phyloP scores from a whole-genome alignment of 2,329 filamentous ascomycete genomes.

The Leptosphaerulina australis region DNA sequence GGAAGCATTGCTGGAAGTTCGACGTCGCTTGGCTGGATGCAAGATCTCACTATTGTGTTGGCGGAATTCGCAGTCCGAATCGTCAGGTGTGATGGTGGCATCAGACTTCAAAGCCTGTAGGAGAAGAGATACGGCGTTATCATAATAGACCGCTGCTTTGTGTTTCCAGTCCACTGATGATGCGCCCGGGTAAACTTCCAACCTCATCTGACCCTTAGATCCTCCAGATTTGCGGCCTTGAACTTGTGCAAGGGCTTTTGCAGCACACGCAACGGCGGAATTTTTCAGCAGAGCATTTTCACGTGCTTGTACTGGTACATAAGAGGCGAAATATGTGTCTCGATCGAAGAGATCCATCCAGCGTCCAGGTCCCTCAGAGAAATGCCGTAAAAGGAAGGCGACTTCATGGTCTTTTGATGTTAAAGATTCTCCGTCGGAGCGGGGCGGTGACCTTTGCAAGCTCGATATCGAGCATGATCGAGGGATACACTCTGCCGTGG shows the following conservation, averaged over 20 bases:
- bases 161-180: conserved; percentile 62
- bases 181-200: conserved; percentile 59
- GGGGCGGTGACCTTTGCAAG: conserved; percentile 33
- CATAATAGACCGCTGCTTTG: conserved; percentile 66
- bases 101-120: conserved; percentile 46
- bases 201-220: conserved; percentile 55
- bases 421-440: conserved; percentile 28
- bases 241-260: conserved; percentile 65
- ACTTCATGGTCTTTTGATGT: conserved; percentile 59
- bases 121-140: conserved; percentile 60
- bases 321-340: conserved; percentile 64
- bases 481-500: conserved; percentile 32
- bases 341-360: conserved; percentile 65
- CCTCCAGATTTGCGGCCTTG: conserved; percentile 59
- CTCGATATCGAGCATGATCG: conserved; percentile 35
- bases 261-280: conserved; percentile 66
- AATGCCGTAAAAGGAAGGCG: conserved; percentile 65
- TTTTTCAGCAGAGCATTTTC: conserved; percentile 58
- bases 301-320: conserved; percentile 63
- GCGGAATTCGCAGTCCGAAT: conserved; percentile 34
- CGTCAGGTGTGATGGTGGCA: conserved; percentile 37
- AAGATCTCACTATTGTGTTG: conserved; percentile 22
- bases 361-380: conserved; percentile 64
- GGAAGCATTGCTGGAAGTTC: conserved; percentile 50
- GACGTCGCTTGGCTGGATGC: conserved; percentile 48